Evolutionary conservation across 2,329 filamentous ascomycete genomes (phyloP), one percentile per base, ranked within the genome.

Genomic region (Mollisiaceae sp.): DNA sequence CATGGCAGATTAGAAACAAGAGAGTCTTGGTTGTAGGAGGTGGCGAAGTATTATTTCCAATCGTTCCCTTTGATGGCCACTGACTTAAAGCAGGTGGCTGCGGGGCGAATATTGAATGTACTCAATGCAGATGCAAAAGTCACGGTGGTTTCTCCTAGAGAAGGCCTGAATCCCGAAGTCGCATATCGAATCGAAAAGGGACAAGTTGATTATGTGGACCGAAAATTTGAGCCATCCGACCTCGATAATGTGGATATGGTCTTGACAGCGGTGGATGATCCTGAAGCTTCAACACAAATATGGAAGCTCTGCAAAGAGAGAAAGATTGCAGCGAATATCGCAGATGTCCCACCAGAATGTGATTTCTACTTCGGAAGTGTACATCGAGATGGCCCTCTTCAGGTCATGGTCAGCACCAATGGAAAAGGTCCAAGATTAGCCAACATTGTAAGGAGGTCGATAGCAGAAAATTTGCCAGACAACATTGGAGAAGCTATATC

Each of bases 381-480:
- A 45, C 92, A 99, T 79, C 90, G 95, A 59, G 95, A 99, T 77
- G 95, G 95, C 0, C 95, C 95, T 6, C 80, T 99, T 67, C 95
- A 99, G 82, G 90, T 99, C 74, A 99, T 99, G 95, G 94, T 99
- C 72, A 96, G 92, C 81, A 99, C 95, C 41, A 99, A 98, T 77
- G 95, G 95, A 60, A 97, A 97, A 77, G 95, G 95, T 0, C 95
- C 95, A 0, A 89, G 94, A 76, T 81, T 99, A 69, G 95, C 95
- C 11, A 94, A 92, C 71, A 89, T 94, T 57, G 91, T 99, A 59
- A 83, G 94, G 62, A 86, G 90, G 75, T 88, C 91, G 75, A 97
- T 99, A 70, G 94, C 93, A 20, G 84, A 82, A 22, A 84, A 83
- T 58, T 80, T 99, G 64, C 95, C 95, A 1, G 80, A 82, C 20